Conservation (phyloP, 2,329 filamentous ascomycete species). For the Ascochyta lentis region DNA sequence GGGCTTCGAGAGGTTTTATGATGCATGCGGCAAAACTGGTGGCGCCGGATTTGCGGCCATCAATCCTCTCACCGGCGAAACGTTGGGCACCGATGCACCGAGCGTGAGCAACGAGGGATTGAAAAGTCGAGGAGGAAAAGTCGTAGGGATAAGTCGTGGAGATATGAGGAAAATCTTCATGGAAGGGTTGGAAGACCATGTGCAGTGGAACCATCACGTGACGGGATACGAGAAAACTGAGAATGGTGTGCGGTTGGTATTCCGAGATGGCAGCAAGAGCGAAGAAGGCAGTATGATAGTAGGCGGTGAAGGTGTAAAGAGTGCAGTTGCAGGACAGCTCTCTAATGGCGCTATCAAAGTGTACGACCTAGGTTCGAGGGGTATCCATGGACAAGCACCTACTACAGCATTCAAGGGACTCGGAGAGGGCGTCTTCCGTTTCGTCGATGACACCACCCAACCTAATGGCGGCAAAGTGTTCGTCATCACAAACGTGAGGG, state of each 20-base stretch:
- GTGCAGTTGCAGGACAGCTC: slow-evolving; percentile 65
- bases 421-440: slow-evolving; percentile 68
- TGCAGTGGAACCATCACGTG: slow-evolving; percentile 65
- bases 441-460: slow-evolving; percentile 57
- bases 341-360: slow-evolving; percentile 65
- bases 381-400: slow-evolving; percentile 71
- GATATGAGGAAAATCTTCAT: slow-evolving; percentile 68
- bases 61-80: slow-evolving; percentile 62
- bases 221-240: slow-evolving; percentile 64
- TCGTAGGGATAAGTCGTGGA: slow-evolving; percentile 67
- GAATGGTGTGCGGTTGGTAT: slow-evolving; percentile 63
- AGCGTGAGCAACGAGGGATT: slow-evolving; percentile 44
- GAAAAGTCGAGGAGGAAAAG: slow-evolving; percentile 62
- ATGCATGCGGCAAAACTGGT: slow-evolving; percentile 65
- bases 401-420: slow-evolving; percentile 66
- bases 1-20: slow-evolving; percentile 63
- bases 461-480: slow-evolving; percentile 56
- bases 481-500: slow-evolving; percentile 69
- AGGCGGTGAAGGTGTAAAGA: slow-evolving; percentile 69
- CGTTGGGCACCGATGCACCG: slow-evolving; percentile 32
- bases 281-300: slow-evolving; percentile 66
- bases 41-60: slow-evolving; percentile 60
- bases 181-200: slow-evolving; percentile 60
- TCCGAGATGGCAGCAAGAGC: slow-evolving; percentile 66
- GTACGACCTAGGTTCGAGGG: slow-evolving; percentile 68